Conservation (phyloP, 805 yeast genomes). For the Zygoascus flipseniorum region DNA sequence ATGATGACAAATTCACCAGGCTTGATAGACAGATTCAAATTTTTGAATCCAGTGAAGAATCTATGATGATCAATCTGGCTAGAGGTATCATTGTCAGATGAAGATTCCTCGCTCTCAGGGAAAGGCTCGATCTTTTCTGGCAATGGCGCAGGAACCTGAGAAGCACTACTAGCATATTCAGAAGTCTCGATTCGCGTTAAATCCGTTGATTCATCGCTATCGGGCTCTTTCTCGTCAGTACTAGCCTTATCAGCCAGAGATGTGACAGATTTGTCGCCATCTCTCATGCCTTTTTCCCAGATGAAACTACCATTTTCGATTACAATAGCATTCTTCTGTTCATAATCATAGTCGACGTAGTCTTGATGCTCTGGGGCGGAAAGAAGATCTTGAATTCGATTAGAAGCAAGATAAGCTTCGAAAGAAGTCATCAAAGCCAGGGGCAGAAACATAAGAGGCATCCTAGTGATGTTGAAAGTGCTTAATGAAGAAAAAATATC, state of each 20-base stretch:
- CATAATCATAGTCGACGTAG: slow-evolving; percentile 26
- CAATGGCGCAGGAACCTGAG: slow-evolving; percentile 7
- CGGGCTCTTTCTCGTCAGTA: slow-evolving; percentile 2
- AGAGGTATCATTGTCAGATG: slow-evolving; percentile 11
- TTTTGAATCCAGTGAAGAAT: slow-evolving; percentile 23
- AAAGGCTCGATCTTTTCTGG: slow-evolving; percentile 2
- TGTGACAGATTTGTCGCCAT: slow-evolving; percentile 2
- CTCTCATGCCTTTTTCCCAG: slow-evolving; percentile 43
- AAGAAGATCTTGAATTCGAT: slow-evolving; percentile 45
- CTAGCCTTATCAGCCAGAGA: not conserved
- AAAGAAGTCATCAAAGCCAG: slow-evolving; percentile 51
- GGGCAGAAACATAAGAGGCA: slow-evolving; percentile 58
- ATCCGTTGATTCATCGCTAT: slow-evolving; percentile 3
- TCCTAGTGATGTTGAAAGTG: slow-evolving; percentile 52
- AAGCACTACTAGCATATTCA: slow-evolving; percentile 18
- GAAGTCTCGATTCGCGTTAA: slow-evolving; percentile 7
- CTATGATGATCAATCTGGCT: slow-evolving; percentile 10
- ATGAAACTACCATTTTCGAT: slow-evolving; percentile 49
- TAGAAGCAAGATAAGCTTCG: slow-evolving; percentile 53
- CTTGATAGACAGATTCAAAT: slow-evolving; percentile 42
- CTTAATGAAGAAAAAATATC: slow-evolving; percentile 63
- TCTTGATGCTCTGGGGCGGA: slow-evolving; percentile 35
- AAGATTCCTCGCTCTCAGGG: slow-evolving; percentile 41
- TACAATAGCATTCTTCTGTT: slow-evolving; percentile 38
- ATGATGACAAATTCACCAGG: slow-evolving; percentile 66